A percentile compares a stretch with the other conserved stretches of the same genome.
phyloP scores from a whole-genome alignment of 305 asterid species.

The Andrographis paniculata region DNA sequence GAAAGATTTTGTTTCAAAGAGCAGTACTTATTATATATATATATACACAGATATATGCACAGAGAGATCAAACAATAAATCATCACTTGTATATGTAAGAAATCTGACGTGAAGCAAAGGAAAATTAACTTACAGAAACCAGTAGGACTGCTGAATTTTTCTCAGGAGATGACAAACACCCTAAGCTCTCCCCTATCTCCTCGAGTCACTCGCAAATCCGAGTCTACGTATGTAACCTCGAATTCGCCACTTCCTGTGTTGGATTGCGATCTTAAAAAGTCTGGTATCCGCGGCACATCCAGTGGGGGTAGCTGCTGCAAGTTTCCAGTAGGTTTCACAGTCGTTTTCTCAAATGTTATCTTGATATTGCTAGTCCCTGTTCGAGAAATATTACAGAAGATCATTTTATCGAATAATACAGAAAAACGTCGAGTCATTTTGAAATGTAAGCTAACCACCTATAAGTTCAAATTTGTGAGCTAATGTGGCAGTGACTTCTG shows the following conservation, averaged over 20 bases:
- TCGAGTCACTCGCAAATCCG: constrained; percentile 68
- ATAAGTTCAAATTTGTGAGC: constrained; percentile 82
- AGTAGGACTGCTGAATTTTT: not conserved
- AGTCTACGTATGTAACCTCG: constrained; percentile 75
- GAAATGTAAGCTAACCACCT: constrained; percentile 32
- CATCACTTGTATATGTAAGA: too few relatives aligned
- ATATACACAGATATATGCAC: too few relatives aligned
- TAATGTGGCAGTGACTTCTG: constrained; percentile 74
- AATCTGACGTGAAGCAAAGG: not conserved
- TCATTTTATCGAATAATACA: too few relatives aligned
- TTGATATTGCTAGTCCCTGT: constrained; percentile 55
- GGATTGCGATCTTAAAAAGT: constrained; percentile 53
- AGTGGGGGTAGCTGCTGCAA: constrained; percentile 76
- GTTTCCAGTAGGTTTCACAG: constrained; percentile 74
- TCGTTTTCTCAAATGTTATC: constrained; percentile 77
- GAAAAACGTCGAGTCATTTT: too few relatives aligned
- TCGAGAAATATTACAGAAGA: constrained; percentile 2
- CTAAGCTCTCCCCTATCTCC: constrained; percentile 88
- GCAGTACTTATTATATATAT: too few relatives aligned
- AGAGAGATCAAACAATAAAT: too few relatives aligned
- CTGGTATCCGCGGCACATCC: constrained; percentile 77
- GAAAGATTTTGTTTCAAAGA: too few relatives aligned
- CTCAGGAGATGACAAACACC: constrained; percentile 68
- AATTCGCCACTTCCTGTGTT: constrained; percentile 71
- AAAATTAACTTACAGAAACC: not conserved